phyloP scores from a whole-genome alignment of 2,329 filamentous ascomycete genomes.

The Pseudogymnoascus sp. region DNA sequence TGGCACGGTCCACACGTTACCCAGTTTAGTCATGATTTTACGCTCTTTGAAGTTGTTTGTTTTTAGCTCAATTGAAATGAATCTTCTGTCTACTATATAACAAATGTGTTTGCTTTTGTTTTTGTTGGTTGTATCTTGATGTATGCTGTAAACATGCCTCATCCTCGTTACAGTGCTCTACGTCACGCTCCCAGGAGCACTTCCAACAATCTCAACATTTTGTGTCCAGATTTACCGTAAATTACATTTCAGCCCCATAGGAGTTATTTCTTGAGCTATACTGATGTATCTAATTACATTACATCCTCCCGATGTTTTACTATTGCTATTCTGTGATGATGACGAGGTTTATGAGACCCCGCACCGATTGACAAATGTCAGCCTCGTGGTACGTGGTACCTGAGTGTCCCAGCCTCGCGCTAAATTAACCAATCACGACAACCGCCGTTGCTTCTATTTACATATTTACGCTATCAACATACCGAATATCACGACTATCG shows the following conservation, averaged over 20 bases:
- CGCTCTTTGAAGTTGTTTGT: not conserved
- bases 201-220: not conserved
- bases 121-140: not conserved
- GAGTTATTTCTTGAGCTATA: not conserved
- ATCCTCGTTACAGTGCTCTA: not conserved
- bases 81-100: not conserved
- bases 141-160: not conserved
- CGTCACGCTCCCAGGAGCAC: not conserved
- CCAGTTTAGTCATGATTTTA: constrained; percentile 3
- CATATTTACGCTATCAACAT: constrained; percentile 6
- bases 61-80: constrained; percentile 6
- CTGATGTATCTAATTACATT: not conserved
- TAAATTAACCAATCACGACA: constrained; percentile 3
- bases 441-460: not conserved
- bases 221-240: not conserved
- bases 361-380: not conserved
- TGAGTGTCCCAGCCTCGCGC: not conserved
- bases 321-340: not conserved
- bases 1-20: not conserved
- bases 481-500: not conserved
- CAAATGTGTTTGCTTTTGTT: not conserved
- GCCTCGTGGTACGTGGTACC: constrained; percentile 6
- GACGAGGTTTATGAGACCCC: not conserved
- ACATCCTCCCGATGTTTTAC: not conserved
- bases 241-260: not conserved